Evolutionary conservation across 2,329 filamentous ascomycete species (phyloP).

Genomic region (Berkeleyomyces rouxiae): DNA sequence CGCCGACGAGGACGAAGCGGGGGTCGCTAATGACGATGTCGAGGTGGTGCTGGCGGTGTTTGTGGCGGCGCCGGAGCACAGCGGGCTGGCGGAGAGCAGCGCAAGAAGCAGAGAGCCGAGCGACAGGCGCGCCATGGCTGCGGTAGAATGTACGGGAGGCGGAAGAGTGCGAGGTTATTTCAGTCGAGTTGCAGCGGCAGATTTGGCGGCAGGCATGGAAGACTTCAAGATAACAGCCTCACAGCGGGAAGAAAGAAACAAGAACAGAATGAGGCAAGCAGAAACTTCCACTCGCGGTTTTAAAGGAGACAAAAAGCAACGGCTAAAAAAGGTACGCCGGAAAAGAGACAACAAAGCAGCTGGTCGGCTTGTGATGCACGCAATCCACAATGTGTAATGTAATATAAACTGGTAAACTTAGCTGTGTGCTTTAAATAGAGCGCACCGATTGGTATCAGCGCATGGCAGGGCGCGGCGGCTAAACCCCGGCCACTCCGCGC

Average conservation of each 20-base stretch:
- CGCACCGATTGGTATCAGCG: neutral
- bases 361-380: neutral
- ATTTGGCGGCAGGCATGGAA: neutral
- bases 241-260: neutral
- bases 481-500: neutral
- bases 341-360: neutral
- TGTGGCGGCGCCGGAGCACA: slow-evolving; percentile 22
- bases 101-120: slow-evolving; percentile 5
- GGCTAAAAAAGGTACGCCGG: neutral
- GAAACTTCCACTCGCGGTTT: neutral
- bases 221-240: neutral
- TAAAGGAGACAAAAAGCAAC: neutral
- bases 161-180: neutral
- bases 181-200: neutral
- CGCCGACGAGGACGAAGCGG: slow-evolving; percentile 17
- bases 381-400: neutral
- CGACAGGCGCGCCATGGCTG: slow-evolving; percentile 6
- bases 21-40: slow-evolving; percentile 22
- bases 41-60: slow-evolving; percentile 21
- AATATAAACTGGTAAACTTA: neutral
- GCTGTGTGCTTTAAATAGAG: neutral
- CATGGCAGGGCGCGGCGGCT: neutral
- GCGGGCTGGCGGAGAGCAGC: slow-evolving; percentile 16
- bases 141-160: too few species aligned
- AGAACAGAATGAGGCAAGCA: neutral